phyloP scores from a whole-genome alignment of 1,139 yeast genomes.

The Lodderomyces orthopsilosis region DNA sequence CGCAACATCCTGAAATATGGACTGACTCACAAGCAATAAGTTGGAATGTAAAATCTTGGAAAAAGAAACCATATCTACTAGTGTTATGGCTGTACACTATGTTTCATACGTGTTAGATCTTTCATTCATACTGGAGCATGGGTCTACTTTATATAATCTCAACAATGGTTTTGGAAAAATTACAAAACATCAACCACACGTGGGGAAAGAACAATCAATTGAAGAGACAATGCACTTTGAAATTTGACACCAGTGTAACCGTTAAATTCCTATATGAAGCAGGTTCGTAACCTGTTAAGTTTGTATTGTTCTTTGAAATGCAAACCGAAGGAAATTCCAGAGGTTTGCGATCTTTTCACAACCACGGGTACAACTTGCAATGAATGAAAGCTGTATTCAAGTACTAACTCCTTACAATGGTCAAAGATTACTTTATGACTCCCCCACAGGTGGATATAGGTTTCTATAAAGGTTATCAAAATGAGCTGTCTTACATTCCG shows the following conservation, averaged over 20 bases:
- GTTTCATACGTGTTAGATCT: too few species aligned
- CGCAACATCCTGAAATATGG: conserved; percentile 29
- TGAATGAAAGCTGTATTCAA: too few species aligned
- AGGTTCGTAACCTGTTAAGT: not conserved
- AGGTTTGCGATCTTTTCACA: not conserved
- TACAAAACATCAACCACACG: not conserved
- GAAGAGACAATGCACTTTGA: not conserved
- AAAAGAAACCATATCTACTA: conserved; percentile 25
- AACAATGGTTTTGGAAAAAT: not conserved
- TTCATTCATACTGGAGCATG: not conserved
- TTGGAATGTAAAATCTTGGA: conserved; percentile 30
- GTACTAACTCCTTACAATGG: too few species aligned
- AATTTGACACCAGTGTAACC: not conserved
- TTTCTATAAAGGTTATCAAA: too few species aligned
- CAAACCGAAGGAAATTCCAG: not conserved
- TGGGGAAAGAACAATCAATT: not conserved
- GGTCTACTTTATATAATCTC: not conserved
- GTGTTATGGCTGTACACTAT: not conserved
- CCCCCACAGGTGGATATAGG: too few species aligned
- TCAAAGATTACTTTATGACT: too few species aligned
- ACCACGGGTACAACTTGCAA: too few species aligned
- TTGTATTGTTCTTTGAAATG: not conserved
- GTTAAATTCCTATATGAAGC: not conserved
- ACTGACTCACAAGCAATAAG: conserved; percentile 27
- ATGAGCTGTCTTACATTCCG: too few species aligned